A percentile compares a stretch with the other conserved stretches of the same genome.
phyloP scores from a whole-genome alignment of 164 flowering plant species.

The Vitis cinerea region DNA sequence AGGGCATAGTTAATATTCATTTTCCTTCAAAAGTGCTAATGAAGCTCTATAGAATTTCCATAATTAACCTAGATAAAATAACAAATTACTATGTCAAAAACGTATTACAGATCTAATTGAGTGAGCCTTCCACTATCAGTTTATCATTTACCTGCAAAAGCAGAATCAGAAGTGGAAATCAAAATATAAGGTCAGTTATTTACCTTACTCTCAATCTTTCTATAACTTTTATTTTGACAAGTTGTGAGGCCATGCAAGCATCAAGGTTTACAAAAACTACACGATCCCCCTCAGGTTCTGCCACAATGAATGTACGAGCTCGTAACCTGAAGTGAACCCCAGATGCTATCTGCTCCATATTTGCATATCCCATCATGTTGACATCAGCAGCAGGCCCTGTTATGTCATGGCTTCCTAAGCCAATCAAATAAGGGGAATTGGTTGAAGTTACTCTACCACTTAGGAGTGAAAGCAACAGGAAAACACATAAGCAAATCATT shows the following conservation, averaged over 20 bases:
- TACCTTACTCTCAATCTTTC: slow-evolving; percentile 93
- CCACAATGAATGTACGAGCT: slow-evolving; percentile 92
- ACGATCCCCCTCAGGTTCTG: slow-evolving; percentile 74
- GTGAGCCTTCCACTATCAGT: background rate
- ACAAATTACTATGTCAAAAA: too few species aligned
- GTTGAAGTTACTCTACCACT: slow-evolving; percentile 23
- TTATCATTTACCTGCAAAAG: background rate
- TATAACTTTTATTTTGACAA: slow-evolving; percentile 83
- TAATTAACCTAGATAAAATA: too few species aligned
- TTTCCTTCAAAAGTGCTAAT: too few species aligned
- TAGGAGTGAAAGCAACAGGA: slow-evolving; percentile 25
- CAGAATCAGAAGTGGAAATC: background rate
- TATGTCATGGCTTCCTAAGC: slow-evolving; percentile 84
- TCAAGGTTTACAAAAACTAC: slow-evolving; percentile 90
- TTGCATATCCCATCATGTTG: slow-evolving; percentile 99
- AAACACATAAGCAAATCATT: slow-evolving; percentile 24
- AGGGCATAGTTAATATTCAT: too few species aligned
- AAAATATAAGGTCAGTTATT: background rate
- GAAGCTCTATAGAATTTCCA: too few species aligned
- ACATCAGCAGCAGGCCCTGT: slow-evolving; percentile 94
- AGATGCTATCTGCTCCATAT: slow-evolving; percentile 73
- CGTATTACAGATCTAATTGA: too few species aligned
- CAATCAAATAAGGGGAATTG: slow-evolving; percentile 58
- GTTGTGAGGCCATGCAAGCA: slow-evolving; percentile 97
- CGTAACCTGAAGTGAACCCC: slow-evolving; percentile 92